Conservation (phyloP, 306 rosid species). For the Cucurbita ficifolia region DNA sequence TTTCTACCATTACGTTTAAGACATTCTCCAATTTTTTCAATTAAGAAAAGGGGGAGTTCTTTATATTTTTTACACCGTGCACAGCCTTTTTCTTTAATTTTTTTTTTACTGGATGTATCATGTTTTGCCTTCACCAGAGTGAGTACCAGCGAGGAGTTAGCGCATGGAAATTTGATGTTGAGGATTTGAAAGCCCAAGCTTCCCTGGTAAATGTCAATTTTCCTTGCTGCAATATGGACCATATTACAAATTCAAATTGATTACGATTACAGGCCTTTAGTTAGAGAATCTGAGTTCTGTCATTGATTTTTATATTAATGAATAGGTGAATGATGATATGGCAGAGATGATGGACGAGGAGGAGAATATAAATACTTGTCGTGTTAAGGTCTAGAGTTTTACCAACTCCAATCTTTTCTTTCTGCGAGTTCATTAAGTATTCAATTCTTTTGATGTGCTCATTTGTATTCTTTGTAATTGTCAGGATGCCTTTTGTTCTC, state of each 20-base stretch:
- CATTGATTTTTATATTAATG: not conserved
- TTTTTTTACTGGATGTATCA: not conserved
- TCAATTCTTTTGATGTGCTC: constrained; percentile 2
- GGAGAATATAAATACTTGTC: constrained; percentile 24
- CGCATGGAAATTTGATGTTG: constrained; percentile 94
- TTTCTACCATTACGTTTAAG: not conserved
- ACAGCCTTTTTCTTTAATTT: not conserved
- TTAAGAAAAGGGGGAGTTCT: not conserved
- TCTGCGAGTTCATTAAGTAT: not conserved
- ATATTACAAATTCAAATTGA: not conserved
- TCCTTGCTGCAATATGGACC: not conserved
- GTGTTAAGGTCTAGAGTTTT: constrained; percentile 22
- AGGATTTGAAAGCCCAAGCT: constrained; percentile 94
- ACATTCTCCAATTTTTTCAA: not conserved
- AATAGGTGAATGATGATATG: constrained; percentile 52
- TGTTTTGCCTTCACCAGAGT: constrained; percentile 37
- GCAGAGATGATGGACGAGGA: constrained; percentile 61
- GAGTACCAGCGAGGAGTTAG: constrained; percentile 99
- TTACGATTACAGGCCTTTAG: not conserved
- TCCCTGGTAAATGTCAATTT: constrained; percentile 47
- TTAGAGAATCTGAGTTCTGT: not conserved
- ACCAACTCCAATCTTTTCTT: constrained; percentile 9
- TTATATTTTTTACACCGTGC: not conserved
- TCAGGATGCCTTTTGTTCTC: constrained; percentile 43
- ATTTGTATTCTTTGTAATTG: constrained; percentile 3